phyloP scores from a whole-genome alignment of 163 green algal species.

The Coccomyxa subellipsoidea region DNA sequence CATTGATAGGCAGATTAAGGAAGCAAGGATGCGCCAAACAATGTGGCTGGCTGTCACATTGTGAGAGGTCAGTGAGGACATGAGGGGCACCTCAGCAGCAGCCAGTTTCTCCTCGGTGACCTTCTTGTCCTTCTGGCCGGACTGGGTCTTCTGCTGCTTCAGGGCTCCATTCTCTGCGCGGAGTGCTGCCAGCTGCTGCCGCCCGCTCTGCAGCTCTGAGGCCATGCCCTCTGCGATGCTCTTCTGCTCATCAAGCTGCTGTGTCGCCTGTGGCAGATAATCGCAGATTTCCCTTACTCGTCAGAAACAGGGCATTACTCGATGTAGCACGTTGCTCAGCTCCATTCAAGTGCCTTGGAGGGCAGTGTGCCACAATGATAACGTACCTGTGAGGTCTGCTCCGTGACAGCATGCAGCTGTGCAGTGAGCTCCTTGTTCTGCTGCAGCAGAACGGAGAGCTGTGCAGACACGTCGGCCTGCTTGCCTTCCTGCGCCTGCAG shows the following conservation, averaged over 20 bases:
- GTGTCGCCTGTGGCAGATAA: neutral
- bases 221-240: neutral
- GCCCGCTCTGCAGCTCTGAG: neutral
- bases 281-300: neutral
- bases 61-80: neutral
- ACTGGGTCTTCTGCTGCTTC: constrained; percentile 8
- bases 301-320: too few relatives aligned
- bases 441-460: constrained; percentile 6
- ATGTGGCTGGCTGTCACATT: neutral
- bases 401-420: neutral
- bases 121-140: neutral
- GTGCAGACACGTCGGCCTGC: neutral
- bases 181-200: constrained; percentile 5
- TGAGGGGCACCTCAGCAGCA: neutral
- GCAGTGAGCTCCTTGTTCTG: neutral
- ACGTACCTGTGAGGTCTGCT: neutral
- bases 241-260: neutral
- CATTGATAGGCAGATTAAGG: neutral
- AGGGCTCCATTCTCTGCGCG: neutral
- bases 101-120: too few relatives aligned
- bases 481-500: neutral
- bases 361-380: neutral
- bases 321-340: too few relatives aligned
- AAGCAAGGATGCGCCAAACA: neutral
- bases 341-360: neutral